Base-by-base conservation (phyloP, 768 basidiomycete genomes). In the Lentinula boryana region DNA sequence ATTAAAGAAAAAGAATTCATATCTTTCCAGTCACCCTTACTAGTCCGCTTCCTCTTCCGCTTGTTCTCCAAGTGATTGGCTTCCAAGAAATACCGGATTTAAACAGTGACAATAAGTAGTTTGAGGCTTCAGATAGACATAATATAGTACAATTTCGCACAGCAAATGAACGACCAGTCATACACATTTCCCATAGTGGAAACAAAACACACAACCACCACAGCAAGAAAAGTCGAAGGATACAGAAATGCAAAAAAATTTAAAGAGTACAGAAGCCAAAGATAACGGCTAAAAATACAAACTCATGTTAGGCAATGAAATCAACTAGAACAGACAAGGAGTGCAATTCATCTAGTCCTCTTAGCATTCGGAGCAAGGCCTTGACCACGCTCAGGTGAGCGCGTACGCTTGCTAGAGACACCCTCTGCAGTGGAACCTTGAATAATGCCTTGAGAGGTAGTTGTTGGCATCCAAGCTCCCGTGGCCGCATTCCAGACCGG, bases 401-500 rank as follows among this genome's bases (percentile, higher is more conserved):
- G 55, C 5, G 40, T 27, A 6, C 55, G 55, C n/a, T 56, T 56
- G 21, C 23, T 21, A 56, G 36, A n/a, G 55, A 40, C 5, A 43
- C 31, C 5, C 9, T 40, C 40, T 5, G 35, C n/a, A 13, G 50
- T 10, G n/a, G 53, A 40, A 21, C 35, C 52, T 5, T 35, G 33
- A 33, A 38, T 36, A n/a, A 18, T 46, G 21, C n/a, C 53, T 9
- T 54, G 53, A 13, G 55, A n/a, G 13, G 40, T 18, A 5, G 55
- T n/a, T 1, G 55, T 15, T 13, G 55, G 55, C 55, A 56, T 56
- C 55, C 55, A 56, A 40, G 40, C 55, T 15, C 55, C 55, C 23
- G 55, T 56, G 9, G 55, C 40, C 13, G 55, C 38, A 43, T 56
- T 56, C 55, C 55, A 56, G 8, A 56, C 55, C 4, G 55, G 55